Percentiles rank a stretch among this genome's conserved stretches.
phyloP scores from a whole-genome alignment of 441 rosid genomes.

The Pelargonium myrrhifolium region DNA sequence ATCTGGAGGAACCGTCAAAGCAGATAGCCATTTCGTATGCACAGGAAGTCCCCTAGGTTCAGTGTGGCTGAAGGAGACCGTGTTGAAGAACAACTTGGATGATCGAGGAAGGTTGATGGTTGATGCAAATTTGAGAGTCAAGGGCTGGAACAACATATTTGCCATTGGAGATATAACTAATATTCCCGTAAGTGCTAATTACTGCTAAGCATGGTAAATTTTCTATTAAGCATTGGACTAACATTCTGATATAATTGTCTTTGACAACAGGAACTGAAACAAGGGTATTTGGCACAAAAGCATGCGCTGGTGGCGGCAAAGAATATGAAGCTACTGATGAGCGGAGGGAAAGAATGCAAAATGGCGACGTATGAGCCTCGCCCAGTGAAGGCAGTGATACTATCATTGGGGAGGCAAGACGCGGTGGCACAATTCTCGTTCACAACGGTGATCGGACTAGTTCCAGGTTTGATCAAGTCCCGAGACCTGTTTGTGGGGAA shows the following conservation, averaged over 20 bases:
- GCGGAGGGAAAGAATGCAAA: constrained; percentile 41
- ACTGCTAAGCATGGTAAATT: too few relatives aligned
- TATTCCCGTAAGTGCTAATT: constrained; percentile 39
- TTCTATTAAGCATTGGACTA: too few relatives aligned
- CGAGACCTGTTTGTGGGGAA: constrained; percentile 68
- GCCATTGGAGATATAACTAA: constrained; percentile 72
- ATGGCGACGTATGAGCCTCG: constrained; percentile 49
- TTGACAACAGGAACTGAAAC: constrained; percentile 67
- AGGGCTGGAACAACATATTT: constrained; percentile 42
- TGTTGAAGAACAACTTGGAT: constrained; percentile 46
- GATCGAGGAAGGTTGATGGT: constrained; percentile 54
- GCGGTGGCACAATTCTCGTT: constrained; percentile 81
- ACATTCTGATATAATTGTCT: background rate
- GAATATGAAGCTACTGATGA: constrained; percentile 63
- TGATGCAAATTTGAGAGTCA: constrained; percentile 54
- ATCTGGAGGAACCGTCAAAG: constrained; percentile 47
- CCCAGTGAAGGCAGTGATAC: constrained; percentile 38
- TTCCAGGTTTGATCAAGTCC: constrained; percentile 79
- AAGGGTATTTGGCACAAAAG: constrained; percentile 61
- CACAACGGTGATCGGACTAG: constrained; percentile 45
- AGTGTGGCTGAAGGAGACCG: constrained; percentile 52
- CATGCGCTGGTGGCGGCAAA: constrained; percentile 54
- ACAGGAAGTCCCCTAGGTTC: constrained; percentile 53
- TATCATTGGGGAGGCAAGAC: constrained; percentile 73
- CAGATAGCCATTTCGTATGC: constrained; percentile 70